Base-by-base conservation (phyloP, 257 asterid species). In the Thymus quinquecostatus region DNA sequence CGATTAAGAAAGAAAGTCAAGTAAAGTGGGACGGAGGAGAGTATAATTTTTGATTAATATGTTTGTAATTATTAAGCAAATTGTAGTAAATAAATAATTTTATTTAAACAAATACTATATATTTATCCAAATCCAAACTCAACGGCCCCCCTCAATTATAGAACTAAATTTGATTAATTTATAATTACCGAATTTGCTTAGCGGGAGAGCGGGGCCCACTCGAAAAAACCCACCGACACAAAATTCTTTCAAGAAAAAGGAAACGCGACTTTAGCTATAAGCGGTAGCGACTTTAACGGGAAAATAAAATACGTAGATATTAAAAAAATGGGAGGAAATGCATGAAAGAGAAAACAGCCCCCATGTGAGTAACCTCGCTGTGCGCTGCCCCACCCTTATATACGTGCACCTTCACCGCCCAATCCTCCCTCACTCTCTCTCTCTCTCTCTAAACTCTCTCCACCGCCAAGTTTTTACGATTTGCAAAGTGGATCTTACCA, bases 321-420 rank as follows among this genome's bases (percentile, higher is more conserved):
- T 6, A 1, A 45, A 48, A 70, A 66, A 57, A 43, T 6, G 14
- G 7, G 29, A 10, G 41, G 48, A 34, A 13, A 1, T 14, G 71
- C 12, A 64, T 64, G 71, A 59, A 40, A 68, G 61, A 21, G 62
- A 62, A 14, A 49, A 51, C 68, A 56, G 11, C 62, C 75, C 62
- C 75, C 78, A 73, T 74, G 80, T 76, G 80, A 59, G 2, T n/a
- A 10, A 40, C 59, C 69, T 29, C 69, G 49, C 56, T 57, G 21
- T 56, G 55, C 69, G 62, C 63, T 4, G 6, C 54, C 72, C 76
- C 76, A 63, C 68, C 1, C 56, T 67, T 43, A 71, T 5, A 64
- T 44, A 33, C 60, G 11, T 55, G 29, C 60, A 59, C 55, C 29
- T 65, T 4, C 77, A 60, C 80, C 60, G n/a, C 34, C 47, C 8